phyloP scores from a whole-genome alignment of 2,329 filamentous ascomycete species.

The Curvularia spicifera region DNA sequence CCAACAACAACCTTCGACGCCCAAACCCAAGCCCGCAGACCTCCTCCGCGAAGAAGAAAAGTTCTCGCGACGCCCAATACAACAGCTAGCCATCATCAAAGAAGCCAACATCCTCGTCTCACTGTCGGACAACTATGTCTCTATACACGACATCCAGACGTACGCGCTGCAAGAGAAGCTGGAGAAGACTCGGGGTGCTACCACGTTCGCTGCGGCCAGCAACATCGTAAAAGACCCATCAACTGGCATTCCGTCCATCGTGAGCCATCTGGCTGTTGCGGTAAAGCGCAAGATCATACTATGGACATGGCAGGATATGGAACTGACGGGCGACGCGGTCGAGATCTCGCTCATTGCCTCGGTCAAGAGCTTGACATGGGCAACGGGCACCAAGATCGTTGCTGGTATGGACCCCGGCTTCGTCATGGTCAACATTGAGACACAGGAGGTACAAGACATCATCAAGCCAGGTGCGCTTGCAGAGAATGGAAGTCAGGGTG shows the following conservation, averaged over 20 bases:
- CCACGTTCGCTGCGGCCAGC: constrained; percentile 89
- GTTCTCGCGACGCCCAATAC: constrained; percentile 87
- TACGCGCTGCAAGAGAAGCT: constrained; percentile 84
- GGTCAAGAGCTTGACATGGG: constrained; percentile 90
- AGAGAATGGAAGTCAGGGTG: constrained; percentile 68
- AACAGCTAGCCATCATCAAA: constrained; percentile 94
- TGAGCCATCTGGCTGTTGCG: constrained; percentile 87
- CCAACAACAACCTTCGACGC: constrained; percentile 53
- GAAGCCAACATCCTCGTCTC: constrained; percentile 92
- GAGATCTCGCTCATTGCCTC: constrained; percentile 83
- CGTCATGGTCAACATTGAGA: constrained; percentile 83
- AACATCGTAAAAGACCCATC: constrained; percentile 90
- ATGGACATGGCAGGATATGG: constrained; percentile 97
- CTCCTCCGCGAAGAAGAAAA: constrained; percentile 90
- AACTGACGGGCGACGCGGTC: constrained; percentile 73
- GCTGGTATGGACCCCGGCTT: constrained; percentile 93
- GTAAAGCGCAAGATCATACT: constrained; percentile 88
- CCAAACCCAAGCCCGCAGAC: constrained; percentile 66
- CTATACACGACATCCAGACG: constrained; percentile 84
- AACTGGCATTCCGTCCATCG: constrained; percentile 89
- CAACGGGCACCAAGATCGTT: constrained; percentile 82
- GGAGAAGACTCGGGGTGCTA: constrained; percentile 83
- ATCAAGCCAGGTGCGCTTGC: constrained; percentile 76
- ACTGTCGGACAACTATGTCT: constrained; percentile 86
- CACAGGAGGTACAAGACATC: constrained; percentile 76